Evolutionary conservation across 139 green algal species (phyloP).

Genomic region (Pleodorina starrii): DNA sequence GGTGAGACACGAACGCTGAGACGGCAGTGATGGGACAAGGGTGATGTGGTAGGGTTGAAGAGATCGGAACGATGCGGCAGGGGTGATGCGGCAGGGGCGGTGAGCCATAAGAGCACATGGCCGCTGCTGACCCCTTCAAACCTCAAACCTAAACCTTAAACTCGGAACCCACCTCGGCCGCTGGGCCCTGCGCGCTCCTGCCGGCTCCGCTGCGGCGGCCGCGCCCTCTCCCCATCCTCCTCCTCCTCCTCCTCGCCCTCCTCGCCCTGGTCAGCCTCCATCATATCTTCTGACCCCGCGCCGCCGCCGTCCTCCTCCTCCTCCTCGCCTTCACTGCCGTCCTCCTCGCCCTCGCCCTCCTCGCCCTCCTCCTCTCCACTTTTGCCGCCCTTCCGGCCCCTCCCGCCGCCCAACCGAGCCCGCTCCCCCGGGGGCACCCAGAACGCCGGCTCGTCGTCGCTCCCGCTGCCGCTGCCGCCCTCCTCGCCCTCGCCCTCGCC

Average conservation of each 20-base stretch:
- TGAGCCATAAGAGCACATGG: too few relatives aligned
- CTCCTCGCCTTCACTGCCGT: neutral
- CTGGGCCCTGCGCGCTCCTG: constrained; percentile 6
- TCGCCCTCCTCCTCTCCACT: neutral
- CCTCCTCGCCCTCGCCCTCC: neutral
- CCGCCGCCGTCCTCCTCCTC: neutral
- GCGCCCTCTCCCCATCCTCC: too few relatives aligned
- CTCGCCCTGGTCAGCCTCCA: neutral
- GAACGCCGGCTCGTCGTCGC: constrained; percentile 8
- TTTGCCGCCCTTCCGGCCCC: neutral
- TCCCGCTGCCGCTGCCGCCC: neutral
- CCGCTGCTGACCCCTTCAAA: too few relatives aligned
- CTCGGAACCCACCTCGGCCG: constrained; percentile 13
- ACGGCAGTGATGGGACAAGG: too few relatives aligned
- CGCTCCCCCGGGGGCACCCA: neutral
- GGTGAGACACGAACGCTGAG: too few relatives aligned
- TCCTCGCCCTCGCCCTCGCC: constrained; percentile 18
- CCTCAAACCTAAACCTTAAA: too few relatives aligned
- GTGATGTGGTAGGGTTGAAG: too few relatives aligned
- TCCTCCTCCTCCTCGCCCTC: neutral
- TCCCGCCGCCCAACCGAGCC: neutral
- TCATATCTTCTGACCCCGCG: neutral
- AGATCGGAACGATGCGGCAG: too few relatives aligned
- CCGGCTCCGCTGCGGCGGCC: too few relatives aligned
- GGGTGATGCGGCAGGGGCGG: too few relatives aligned